phyloP scores from a whole-genome alignment of 225 moss, liverwort and hornwort species.

The Takakia lepidozioides region DNA sequence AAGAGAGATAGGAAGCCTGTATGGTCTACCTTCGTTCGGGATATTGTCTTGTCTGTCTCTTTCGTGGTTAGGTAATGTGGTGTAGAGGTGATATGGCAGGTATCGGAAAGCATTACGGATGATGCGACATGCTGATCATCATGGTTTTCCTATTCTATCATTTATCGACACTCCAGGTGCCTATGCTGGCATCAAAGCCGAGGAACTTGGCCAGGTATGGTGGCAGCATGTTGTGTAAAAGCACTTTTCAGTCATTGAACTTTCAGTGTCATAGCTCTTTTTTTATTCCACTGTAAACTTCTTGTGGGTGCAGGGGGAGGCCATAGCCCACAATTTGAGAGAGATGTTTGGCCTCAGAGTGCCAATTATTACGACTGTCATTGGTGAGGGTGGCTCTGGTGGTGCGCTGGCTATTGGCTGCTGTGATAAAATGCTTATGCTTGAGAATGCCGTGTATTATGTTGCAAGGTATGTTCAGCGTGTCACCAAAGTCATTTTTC shows the following conservation, averaged over 20 bases:
- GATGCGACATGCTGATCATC: conserved; percentile 98
- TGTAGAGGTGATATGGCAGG: no score
- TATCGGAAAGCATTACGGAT: conserved; percentile 96
- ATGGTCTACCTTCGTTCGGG: no score
- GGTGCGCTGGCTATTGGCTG: conserved; percentile 98
- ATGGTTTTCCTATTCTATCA: conserved; percentile 84
- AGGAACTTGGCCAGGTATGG: conserved; percentile 98
- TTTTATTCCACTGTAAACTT: no score
- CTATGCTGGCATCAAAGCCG: conserved; percentile 97
- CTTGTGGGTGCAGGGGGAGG: conserved; percentile 68
- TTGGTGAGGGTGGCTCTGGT: conserved; percentile 98
- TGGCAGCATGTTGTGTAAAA: no score
- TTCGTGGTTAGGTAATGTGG: no score
- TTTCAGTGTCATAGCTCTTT: no score
- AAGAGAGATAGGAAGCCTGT: no score
- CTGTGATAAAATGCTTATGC: conserved; percentile 99
- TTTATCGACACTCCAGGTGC: conserved; percentile 99
- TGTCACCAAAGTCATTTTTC: no score
- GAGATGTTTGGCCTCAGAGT: conserved; percentile 97
- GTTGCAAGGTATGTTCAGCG: conserved; percentile 87
- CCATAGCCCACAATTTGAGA: conserved; percentile 87
- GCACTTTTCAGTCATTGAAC: no score
- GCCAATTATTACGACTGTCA: conserved; percentile 95
- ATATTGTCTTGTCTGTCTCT: no score
- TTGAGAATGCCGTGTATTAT: conserved; percentile 98